Base-by-base conservation (phyloP, 2,329 filamentous ascomycete genomes). In the Nannizziopsis barbatae region DNA sequence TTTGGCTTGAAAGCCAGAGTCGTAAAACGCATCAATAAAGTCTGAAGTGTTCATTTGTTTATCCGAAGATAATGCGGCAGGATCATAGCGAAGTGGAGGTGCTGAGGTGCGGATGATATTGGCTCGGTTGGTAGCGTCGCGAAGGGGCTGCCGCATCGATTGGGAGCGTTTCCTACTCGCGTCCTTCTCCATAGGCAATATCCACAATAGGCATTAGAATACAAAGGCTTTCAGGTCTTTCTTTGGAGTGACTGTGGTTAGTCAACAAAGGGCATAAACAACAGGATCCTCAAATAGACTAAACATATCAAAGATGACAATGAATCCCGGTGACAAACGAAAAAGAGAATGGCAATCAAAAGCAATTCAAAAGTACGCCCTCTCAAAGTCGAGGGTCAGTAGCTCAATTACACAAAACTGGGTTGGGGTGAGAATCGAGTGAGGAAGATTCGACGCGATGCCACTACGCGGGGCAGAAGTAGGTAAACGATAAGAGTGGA, bases 71-170 rank as follows among this genome's bases (percentile, higher is more conserved):
- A 43, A 20, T 5, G 45, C 32, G 15, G 18, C 11, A n/a, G 36
- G 40, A 22, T 42, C 42, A 45, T 44, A 42, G 31, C 41, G 51
- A 17, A 35, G n/a, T 42, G 42, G 44, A 27, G 44, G 45, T 11
- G 38, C 11, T n/a, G 35, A 42, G 7, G 27, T 12, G 10, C 42
- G 40, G 3, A 22, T 14, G 15, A 70, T 68, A 56, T 75, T 76
- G 55, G 72, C 62, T 54, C 73, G 69, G 52, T 70, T 65, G 20
- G 66, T 69, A 17, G 72, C 71, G 58, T 76, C 74, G 31, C 65
- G 65, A 39, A 76, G 62, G 38, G 74, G 74, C 36, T 60, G 55
- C 41, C 63, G 62, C 42, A 42, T 36, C 31, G 56, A 52, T 38
- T 53, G 54, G 18, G 53, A 45, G 46, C 17, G 42, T 17, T 31